Conservation (phyloP, 352 stramenopile species). For the Phytophthora tentaculata region DNA sequence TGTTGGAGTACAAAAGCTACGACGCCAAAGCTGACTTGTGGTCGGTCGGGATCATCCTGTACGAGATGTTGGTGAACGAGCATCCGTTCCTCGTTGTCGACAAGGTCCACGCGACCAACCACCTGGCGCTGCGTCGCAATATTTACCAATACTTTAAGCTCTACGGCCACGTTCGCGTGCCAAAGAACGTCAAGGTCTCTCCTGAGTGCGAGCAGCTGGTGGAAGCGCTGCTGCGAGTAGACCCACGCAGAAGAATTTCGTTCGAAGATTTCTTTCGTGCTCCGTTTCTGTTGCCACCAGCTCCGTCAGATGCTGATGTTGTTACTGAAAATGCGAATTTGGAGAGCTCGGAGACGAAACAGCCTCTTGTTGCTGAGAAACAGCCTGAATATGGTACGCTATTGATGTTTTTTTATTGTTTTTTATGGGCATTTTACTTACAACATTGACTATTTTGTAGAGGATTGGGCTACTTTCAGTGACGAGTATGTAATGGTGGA, state of each 20-base stretch:
- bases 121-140: constrained; percentile 76
- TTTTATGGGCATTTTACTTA: neutral
- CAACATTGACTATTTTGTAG: constrained; percentile 22
- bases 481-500: constrained; percentile 88
- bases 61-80: constrained; percentile 86
- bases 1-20: constrained; percentile 88
- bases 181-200: constrained; percentile 59
- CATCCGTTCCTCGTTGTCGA: constrained; percentile 83
- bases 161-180: constrained; percentile 57
- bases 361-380: constrained; percentile 74
- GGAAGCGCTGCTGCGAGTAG: constrained; percentile 61
- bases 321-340: constrained; percentile 33
- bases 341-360: constrained; percentile 58
- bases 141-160: constrained; percentile 82
- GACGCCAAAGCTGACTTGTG: constrained; percentile 84
- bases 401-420: neutral
- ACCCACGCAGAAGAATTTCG: constrained; percentile 71
- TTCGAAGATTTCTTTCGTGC: constrained; percentile 84
- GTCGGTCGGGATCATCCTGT: constrained; percentile 84
- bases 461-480: constrained; percentile 75
- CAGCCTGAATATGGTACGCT: constrained; percentile 65
- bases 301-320: constrained; percentile 37
- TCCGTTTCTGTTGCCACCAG: constrained; percentile 66
- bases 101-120: constrained; percentile 78
- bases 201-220: constrained; percentile 70